phyloP scores from a whole-genome alignment of 2,329 filamentous ascomycete genomes.

The Xylaria sp. region DNA sequence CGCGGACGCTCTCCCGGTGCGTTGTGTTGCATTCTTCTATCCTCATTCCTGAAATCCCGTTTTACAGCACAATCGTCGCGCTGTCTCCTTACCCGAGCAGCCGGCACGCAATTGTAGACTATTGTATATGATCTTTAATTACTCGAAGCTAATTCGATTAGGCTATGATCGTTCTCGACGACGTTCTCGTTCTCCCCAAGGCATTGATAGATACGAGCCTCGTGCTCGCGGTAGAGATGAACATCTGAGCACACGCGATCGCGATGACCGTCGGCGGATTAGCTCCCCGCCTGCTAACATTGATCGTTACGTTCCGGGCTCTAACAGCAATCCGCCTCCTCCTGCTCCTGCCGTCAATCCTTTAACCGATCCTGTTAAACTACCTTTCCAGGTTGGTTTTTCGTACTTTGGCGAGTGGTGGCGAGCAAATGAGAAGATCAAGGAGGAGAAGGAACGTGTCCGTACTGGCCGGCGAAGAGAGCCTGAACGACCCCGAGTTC shows the following conservation, averaged over 20 bases:
- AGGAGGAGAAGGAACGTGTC: slow-evolving; percentile 70
- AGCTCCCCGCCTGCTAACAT: slow-evolving; percentile 64
- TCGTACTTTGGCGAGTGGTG: slow-evolving; percentile 86
- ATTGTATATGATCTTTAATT: not conserved
- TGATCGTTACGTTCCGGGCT: slow-evolving; percentile 77
- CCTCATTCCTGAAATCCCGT: slow-evolving; percentile 17
- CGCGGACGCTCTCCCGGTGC: slow-evolving; percentile 66
- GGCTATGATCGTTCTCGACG: slow-evolving; percentile 54
- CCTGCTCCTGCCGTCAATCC: slow-evolving; percentile 56
- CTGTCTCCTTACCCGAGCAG: not conserved
- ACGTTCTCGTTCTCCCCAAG: slow-evolving; percentile 64
- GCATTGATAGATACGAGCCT: slow-evolving; percentile 73
- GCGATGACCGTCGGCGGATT: slow-evolving; percentile 57
- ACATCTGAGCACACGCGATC: slow-evolving; percentile 47
- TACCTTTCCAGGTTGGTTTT: slow-evolving; percentile 77
- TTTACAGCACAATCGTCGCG: not conserved
- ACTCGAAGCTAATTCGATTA: slow-evolving; percentile 31
- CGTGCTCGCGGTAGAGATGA: slow-evolving; percentile 62
- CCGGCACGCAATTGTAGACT: not conserved
- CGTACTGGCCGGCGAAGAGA: slow-evolving; percentile 65
- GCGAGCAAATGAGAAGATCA: slow-evolving; percentile 75
- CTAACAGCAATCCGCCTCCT: slow-evolving; percentile 45
- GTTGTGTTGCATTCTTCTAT: slow-evolving; percentile 31
- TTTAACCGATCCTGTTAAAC: slow-evolving; percentile 63
- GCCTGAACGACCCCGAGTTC: slow-evolving; percentile 57